Base-by-base conservation (phyloP, 371 early-diverging fungal genomes). In the Rhizopus arrhizus region DNA sequence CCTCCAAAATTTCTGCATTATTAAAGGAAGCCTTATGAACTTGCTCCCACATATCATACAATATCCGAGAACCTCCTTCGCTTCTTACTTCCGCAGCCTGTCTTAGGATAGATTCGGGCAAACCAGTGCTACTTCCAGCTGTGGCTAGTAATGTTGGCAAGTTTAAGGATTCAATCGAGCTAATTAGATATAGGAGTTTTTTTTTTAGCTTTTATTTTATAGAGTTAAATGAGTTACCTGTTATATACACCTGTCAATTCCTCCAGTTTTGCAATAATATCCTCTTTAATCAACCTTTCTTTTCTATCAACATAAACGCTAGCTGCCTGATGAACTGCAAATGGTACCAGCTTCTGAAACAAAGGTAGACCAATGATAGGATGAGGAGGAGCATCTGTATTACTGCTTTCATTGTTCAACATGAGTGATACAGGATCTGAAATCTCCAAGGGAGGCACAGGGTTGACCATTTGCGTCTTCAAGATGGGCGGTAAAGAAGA, bases 311-410 rank as follows among this genome's bases (percentile, higher is more conserved):
- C 82, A 72, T 95, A 95, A 7, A 91, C 81, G 53, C 91, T 90
- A 4, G 89, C 91, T 2, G 93, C 92, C 69, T 94, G 91, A 72
- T 95, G 95, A 5, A 95, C 90, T 4, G 90, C 90, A 75, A 92
- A 90, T 3, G 96, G 96, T 0, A 95, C 92, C 28, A 96, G 75
- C 13, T 84, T 83, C 41, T 85, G 81, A 62, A 96, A 95, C 55
- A 95, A 70, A 1, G 95, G 93, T n/a, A 87, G 68, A 5, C 92
- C 91, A 29, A 92, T 73, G 10, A 85, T 65, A 3, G 75, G 73
- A 58, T 77, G 78, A 2, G 75, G 73, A 35, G 43, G 40, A 13
- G 50, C 22, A 9, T 68, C 64, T 0, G 38, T 13, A 13, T 48
- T 22, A 22, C 22, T 45, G 6, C 57, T 47, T 57, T 75, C 73